These are phyloP conservation scores for Cryptococcus neoformans DNA, from an alignment of 1,284 basidiomycete species.

Conservation along the genomic window DNA sequence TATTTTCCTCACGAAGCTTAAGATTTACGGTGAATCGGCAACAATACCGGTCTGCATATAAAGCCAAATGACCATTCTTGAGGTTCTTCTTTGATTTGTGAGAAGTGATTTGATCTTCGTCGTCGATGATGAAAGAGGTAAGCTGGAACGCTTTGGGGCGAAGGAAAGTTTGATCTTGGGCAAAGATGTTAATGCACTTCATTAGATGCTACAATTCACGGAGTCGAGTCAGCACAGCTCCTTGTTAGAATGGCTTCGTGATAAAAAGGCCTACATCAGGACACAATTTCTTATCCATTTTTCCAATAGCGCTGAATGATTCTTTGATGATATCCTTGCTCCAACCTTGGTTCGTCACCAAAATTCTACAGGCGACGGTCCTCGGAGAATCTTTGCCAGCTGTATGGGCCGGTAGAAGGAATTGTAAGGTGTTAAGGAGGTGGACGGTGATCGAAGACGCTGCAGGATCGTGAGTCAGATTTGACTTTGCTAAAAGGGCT, in stretches of 20 bases:
- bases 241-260: neutral
- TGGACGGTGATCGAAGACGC: neutral
- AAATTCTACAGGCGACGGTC: neutral
- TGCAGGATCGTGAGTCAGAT: neutral
- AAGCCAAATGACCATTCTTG: constrained; percentile 4
- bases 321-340: neutral
- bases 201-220: constrained; percentile 1
- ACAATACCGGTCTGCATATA: constrained; percentile 11
- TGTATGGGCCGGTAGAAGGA: neutral
- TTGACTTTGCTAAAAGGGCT: too few relatives aligned
- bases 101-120: constrained; percentile 2
- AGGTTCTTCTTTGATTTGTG: constrained; percentile 4
- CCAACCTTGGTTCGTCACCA: neutral
- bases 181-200: constrained; percentile 3
- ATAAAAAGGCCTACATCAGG: neutral
- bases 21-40: constrained; percentile 9
- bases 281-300: neutral
- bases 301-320: neutral
- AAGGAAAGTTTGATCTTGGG: neutral
- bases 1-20: neutral
- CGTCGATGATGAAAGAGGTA: constrained; percentile 4
- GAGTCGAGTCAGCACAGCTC: neutral
- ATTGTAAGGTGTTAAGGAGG: neutral
- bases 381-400: neutral
- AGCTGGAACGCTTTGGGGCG: constrained; percentile 12